phyloP scores from a whole-genome alignment of 306 rosid genomes.

The Malus fusca region DNA sequence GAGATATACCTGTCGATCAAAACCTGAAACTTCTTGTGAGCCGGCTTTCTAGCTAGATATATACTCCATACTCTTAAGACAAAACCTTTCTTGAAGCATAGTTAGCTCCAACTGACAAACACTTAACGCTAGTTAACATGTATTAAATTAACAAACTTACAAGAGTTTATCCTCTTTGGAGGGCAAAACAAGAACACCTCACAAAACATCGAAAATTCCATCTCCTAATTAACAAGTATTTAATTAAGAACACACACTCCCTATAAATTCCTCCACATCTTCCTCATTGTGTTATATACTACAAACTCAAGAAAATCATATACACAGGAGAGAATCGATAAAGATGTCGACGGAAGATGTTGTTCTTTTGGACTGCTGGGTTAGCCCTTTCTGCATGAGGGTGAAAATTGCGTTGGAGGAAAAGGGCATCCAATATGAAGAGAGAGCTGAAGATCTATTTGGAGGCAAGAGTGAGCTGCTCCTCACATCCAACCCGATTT shows the following conservation, averaged over 20 bases:
- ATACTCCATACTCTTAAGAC: neutral
- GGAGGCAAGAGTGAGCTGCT: conserved; percentile 59
- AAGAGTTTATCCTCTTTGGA: neutral
- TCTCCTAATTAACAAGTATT: neutral
- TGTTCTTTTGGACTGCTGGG: conserved; percentile 43
- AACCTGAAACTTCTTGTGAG: neutral
- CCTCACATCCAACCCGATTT: conserved; percentile 49
- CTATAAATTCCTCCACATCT: neutral
- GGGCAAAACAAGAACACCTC: neutral
- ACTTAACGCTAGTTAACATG: neutral
- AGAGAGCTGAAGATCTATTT: conserved; percentile 49
- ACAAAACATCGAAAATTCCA: neutral
- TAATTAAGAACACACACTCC: neutral
- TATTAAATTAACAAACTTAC: neutral
- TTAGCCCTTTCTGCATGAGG: conserved; percentile 51
- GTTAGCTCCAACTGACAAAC: neutral
- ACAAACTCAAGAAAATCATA: neutral
- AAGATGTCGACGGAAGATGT: conserved; percentile 46
- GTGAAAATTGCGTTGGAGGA: conserved; percentile 55
- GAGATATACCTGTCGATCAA: no score
- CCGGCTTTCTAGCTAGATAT: neutral
- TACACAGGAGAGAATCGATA: neutral
- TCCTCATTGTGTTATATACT: neutral
- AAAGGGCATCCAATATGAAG: conserved; percentile 34
- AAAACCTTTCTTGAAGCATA: neutral